Conservation (phyloP, 805 yeast species). For the Debaryomyces maramus region DNA sequence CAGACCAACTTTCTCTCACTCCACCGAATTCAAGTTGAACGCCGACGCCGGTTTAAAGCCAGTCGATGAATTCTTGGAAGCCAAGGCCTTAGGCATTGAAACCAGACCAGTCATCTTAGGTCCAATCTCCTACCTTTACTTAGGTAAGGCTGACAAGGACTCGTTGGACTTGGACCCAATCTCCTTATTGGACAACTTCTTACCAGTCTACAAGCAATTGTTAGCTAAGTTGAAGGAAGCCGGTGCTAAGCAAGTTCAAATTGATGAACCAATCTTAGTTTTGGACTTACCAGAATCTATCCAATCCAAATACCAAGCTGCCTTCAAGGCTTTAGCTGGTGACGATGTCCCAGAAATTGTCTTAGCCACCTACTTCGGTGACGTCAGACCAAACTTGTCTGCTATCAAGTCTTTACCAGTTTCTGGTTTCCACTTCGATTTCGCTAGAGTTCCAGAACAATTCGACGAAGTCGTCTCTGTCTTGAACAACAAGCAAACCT, state of each 20-base stretch:
- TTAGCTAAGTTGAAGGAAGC: slow-evolving; percentile 85
- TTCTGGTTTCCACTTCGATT: slow-evolving; percentile 94
- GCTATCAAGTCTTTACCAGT: slow-evolving; percentile 91
- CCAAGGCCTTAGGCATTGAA: slow-evolving; percentile 91
- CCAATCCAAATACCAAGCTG: slow-evolving; percentile 83
- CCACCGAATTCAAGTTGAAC: slow-evolving; percentile 93
- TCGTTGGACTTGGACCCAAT: slow-evolving; percentile 94
- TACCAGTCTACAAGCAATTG: slow-evolving; percentile 91
- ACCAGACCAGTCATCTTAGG: slow-evolving; percentile 98
- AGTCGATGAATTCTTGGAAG: slow-evolving; percentile 96
- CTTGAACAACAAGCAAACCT: slow-evolving; percentile 66
- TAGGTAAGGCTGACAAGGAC: slow-evolving; percentile 99
- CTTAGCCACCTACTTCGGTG: slow-evolving; percentile 95
- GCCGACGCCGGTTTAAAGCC: slow-evolving; percentile 77
- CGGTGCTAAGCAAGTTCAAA: slow-evolving; percentile 93
- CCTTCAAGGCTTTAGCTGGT: slow-evolving; percentile 74
- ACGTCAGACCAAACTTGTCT: slow-evolving; percentile 91
- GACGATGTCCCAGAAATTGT: slow-evolving; percentile 72
- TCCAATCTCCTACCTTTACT: slow-evolving; percentile 90
- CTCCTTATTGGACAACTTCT: slow-evolving; percentile 79
- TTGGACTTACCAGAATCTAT: slow-evolving; percentile 85
- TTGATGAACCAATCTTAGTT: slow-evolving; percentile 96
- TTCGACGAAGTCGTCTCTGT: slow-evolving; percentile 75
- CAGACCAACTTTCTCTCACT: slow-evolving; percentile 97
- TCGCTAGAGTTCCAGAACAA: slow-evolving; percentile 95